phyloP scores from a whole-genome alignment of 306 rosid species.

The Canavalia gladiata region DNA sequence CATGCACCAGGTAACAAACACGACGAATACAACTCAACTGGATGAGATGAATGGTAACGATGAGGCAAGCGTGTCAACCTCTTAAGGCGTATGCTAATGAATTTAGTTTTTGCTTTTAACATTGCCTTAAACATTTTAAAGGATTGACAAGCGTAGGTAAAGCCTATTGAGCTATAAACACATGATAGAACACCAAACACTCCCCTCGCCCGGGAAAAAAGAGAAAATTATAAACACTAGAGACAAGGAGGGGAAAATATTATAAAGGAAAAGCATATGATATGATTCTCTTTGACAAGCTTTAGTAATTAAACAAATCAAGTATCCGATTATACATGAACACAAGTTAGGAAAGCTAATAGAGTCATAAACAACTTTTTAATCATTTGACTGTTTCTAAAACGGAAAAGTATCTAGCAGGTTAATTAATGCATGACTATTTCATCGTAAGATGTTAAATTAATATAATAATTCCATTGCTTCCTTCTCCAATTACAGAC shows the following conservation, averaged over 20 bases:
- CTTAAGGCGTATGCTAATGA: slow-evolving; percentile 15
- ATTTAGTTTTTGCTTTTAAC: slow-evolving; percentile 35
- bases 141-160: neutral
- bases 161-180: neutral
- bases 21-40: slow-evolving; percentile 51
- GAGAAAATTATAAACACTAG: neutral
- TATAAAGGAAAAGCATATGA: slow-evolving; percentile 19
- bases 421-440: slow-evolving; percentile 17
- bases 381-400: slow-evolving; percentile 46
- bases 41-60: slow-evolving; percentile 43
- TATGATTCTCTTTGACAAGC: slow-evolving; percentile 32
- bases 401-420: slow-evolving; percentile 5
- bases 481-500: neutral
- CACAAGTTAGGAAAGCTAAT: slow-evolving; percentile 1
- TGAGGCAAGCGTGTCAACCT: slow-evolving; percentile 46
- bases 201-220: neutral
- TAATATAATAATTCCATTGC: neutral
- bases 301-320: slow-evolving; percentile 29
- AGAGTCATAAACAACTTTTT: slow-evolving; percentile 10
- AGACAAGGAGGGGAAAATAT: slow-evolving; percentile 5
- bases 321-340: neutral
- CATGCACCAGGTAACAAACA: slow-evolving; percentile 41
- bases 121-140: neutral
- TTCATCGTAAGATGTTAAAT: neutral
- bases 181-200: neutral